Evolutionary conservation across 2,329 filamentous ascomycete species (phyloP).

Genomic region (Ceratocystiopsis sp.): DNA sequence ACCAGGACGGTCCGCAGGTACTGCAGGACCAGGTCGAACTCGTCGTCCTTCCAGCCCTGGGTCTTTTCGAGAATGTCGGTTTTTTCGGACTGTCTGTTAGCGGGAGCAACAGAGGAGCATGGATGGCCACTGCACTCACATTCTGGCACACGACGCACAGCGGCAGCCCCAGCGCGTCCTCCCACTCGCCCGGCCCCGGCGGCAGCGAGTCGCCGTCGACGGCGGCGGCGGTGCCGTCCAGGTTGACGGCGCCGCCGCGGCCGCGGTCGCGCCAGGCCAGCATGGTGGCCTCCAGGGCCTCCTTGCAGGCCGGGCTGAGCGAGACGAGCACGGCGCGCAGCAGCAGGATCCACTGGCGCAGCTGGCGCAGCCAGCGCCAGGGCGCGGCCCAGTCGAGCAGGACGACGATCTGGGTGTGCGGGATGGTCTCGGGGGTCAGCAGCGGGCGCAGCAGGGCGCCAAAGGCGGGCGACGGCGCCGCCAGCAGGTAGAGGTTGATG

Average conservation of each 20-base stretch:
- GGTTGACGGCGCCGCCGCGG: constrained; percentile 42
- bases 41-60: constrained; percentile 84
- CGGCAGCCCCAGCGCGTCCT: constrained; percentile 71
- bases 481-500: constrained; percentile 74
- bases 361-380: constrained; percentile 77
- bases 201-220: constrained; percentile 53
- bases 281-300: constrained; percentile 78
- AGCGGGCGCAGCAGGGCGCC: constrained; percentile 69
- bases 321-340: constrained; percentile 60
- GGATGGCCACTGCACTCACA: constrained; percentile 29
- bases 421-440: constrained; percentile 66
- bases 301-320: constrained; percentile 59
- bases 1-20: constrained; percentile 79
- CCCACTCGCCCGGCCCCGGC: constrained; percentile 80
- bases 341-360: constrained; percentile 78
- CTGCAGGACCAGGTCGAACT: constrained; percentile 91
- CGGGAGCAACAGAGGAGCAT: not conserved
- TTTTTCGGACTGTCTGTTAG: constrained; percentile 49
- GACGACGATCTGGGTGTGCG: constrained; percentile 75
- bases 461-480: constrained; percentile 70
- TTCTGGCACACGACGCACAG: constrained; percentile 94
- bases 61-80: constrained; percentile 84
- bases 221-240: constrained; percentile 42
- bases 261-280: constrained; percentile 61
- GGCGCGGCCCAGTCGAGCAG: constrained; percentile 93